Conservation (phyloP, 257 asterid genomes). For the Asclepias syriaca region DNA sequence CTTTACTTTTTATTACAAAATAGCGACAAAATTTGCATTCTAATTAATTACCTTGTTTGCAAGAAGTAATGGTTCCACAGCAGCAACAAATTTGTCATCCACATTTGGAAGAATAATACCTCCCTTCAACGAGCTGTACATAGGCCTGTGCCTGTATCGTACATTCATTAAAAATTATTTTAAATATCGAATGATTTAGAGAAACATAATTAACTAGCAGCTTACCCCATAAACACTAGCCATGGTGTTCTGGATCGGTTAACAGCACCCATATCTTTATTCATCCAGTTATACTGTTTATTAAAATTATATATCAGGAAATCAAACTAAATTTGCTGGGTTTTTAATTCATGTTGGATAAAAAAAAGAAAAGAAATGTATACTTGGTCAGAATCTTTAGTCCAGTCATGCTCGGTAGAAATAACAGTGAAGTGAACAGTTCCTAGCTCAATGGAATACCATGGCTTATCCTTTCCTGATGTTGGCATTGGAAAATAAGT, state of each 20-base stretch:
- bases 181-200: too few species aligned
- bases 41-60: slow-evolving; percentile 41
- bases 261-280: slow-evolving; percentile 58
- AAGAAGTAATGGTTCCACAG: slow-evolving; percentile 68
- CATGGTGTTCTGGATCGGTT: slow-evolving; percentile 76
- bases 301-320: too few species aligned
- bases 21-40: too few species aligned
- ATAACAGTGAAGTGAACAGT: slow-evolving; percentile 70
- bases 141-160: slow-evolving; percentile 61
- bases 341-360: too few species aligned
- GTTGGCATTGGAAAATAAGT: slow-evolving; percentile 90
- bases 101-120: slow-evolving; percentile 25
- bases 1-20: too few species aligned
- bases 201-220: neutral
- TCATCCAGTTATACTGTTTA: slow-evolving; percentile 71
- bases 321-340: too few species aligned
- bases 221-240: slow-evolving; percentile 76
- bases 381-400: slow-evolving; percentile 49
- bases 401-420: slow-evolving; percentile 79
- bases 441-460: slow-evolving; percentile 89
- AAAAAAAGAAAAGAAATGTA: neutral
- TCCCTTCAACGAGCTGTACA: slow-evolving; percentile 52
- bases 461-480: slow-evolving; percentile 62
- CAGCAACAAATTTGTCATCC: slow-evolving; percentile 45
- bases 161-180: too few species aligned